A percentile compares a stretch with the other conserved stretches of the same genome.
These are phyloP conservation scores for Diplodia mutila DNA, from an alignment of 2,329 filamentous ascomycete species.

Conservation along the genomic window DNA sequence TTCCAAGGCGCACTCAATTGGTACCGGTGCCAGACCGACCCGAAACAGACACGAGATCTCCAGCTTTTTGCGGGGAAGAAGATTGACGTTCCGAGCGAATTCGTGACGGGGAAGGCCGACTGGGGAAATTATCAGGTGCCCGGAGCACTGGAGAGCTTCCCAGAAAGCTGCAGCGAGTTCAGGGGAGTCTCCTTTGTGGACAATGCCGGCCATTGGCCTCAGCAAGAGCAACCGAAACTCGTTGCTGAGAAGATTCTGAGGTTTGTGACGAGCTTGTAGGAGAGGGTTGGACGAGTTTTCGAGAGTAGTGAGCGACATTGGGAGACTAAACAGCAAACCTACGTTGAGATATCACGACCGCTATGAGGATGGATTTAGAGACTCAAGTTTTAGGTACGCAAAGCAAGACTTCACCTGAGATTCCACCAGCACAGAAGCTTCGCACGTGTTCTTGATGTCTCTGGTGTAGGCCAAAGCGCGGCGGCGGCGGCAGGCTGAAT, in stretches of 20 bases:
- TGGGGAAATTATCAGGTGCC: conserved; percentile 73
- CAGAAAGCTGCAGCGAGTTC: conserved; percentile 57
- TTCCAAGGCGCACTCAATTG: conserved; percentile 71
- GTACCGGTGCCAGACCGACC: conserved; percentile 64
- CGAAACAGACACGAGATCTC: conserved; percentile 55
- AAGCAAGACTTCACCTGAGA: conserved; percentile 2
- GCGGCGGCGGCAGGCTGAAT: background rate
- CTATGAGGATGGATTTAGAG: background rate
- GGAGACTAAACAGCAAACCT: background rate
- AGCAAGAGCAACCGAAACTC: conserved; percentile 65
- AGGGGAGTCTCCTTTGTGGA: conserved; percentile 58
- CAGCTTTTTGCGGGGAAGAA: conserved; percentile 63
- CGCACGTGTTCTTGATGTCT: background rate
- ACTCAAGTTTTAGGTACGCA: background rate
- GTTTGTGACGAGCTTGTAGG: conserved; percentile 40
- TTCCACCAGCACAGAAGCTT: background rate
- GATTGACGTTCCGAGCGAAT: conserved; percentile 64
- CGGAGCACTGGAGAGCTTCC: conserved; percentile 63
- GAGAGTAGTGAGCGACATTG: background rate
- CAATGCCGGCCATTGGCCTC: conserved; percentile 70
- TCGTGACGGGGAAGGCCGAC: conserved; percentile 65
- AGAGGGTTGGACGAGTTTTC: background rate
- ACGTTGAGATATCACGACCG: background rate
- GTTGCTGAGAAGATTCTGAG: conserved; percentile 54
- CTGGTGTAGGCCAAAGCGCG: background rate